These are phyloP conservation scores for Ganoderma lucidum DNA, from an alignment of 1,284 basidiomycete genomes.

Conservation along the genomic window DNA sequence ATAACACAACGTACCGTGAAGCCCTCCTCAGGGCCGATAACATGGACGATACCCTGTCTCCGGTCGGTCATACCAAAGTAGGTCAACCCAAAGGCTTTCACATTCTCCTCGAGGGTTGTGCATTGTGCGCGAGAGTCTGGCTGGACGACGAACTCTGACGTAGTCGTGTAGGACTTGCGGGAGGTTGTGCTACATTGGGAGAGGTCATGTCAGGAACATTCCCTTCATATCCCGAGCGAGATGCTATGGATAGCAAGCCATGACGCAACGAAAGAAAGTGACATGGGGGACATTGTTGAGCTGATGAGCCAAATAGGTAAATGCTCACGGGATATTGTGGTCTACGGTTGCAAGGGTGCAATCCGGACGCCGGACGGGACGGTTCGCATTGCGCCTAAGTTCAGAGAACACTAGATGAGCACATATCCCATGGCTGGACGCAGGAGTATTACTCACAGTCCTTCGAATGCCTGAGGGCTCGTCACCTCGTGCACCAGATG, in stretches of 20 bases:
- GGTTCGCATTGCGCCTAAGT: conserved; percentile 77
- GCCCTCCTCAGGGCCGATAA: conserved; percentile 97
- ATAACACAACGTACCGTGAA: conserved; percentile 72
- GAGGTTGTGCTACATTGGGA: conserved; percentile 71
- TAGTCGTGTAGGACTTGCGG: conserved; percentile 85
- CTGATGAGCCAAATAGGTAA: background rate
- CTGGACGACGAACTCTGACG: conserved; percentile 85
- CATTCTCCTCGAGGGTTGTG: conserved; percentile 91
- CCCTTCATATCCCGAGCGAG: conserved; percentile 5
- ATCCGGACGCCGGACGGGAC: conserved; percentile 89
- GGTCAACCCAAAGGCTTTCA: conserved; percentile 93
- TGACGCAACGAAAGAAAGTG: background rate
- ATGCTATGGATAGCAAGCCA: background rate
- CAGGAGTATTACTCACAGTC: conserved; percentile 64
- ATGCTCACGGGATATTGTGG: conserved; percentile 92
- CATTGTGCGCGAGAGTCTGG: conserved; percentile 95
- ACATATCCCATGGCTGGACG: background rate
- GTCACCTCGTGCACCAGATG: conserved; percentile 97
- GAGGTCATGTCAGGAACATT: background rate
- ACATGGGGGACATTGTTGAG: background rate
- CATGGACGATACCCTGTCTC: conserved; percentile 94
- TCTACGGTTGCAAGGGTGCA: conserved; percentile 96
- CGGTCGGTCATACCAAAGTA: conserved; percentile 95
- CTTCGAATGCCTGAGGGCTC: conserved; percentile 96
- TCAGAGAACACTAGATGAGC: conserved; percentile 11